Evolutionary conservation across 768 basidiomycete genomes (phyloP), one percentile per base, ranked within the genome.

Genomic region (Cytidiella melzeri): DNA sequence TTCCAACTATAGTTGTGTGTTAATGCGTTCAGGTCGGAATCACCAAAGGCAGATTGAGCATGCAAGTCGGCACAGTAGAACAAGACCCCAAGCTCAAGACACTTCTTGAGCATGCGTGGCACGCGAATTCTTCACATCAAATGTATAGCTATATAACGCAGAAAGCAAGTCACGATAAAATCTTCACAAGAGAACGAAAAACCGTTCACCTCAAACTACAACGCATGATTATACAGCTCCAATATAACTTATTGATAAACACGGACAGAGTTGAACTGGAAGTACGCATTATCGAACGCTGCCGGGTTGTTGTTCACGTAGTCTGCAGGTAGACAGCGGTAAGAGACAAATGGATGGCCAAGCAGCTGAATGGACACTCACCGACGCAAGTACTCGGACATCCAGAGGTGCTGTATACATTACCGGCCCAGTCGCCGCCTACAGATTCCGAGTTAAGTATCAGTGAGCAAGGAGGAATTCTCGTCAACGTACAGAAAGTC

Each of bases 271-370:
- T 73, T 70, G 62, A 91, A 74, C 45, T 85, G 77, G 64, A 85
- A 90, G 70, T 83, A 87, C 0, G 87, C 84, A 37, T 83, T 68
- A 10, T 55, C 56, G 66, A 89, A 88, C 4, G 81, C 84, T 3
- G 67, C 64, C 1, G 87, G 87, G 58, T 86, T 83, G 53, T 76
- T 73, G 65, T 79, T 75, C 52, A 85, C 83, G 55, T 69, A 84
- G 50, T 77, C 82, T 84, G 50, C 3, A 18, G 20, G 25, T 26
- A 27, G 13, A n/a, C 13, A 28, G 36, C 15, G 15, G 27, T 43
- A 2, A 28, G 15, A 24, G 12, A 36, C 5, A 37, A 4, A 26
- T 18, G 21, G 2, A n/a, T 34, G 11, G 15, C 19, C 25, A 19
- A 41, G 19, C 10, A n/a, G 27, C 6, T 18, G 18, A 3, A 21